Evolutionary conservation across 176 grass and related monocot species (phyloP).

Genomic region (Avena insularis): DNA sequence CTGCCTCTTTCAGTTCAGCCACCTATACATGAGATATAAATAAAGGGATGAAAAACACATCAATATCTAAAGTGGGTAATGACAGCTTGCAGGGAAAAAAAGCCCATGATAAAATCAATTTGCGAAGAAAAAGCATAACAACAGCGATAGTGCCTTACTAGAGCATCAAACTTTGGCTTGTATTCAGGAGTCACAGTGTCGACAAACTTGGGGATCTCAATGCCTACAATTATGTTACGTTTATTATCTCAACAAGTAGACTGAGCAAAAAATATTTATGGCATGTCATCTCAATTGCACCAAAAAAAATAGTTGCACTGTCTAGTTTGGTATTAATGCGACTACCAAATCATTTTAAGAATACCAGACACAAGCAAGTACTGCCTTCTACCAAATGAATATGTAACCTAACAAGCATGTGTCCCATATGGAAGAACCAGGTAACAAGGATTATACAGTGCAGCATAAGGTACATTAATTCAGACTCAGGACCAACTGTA

Average conservation of each 20-base stretch:
- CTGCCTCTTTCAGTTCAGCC: constrained; percentile 77
- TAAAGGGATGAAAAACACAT: not conserved
- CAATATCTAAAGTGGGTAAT: not conserved
- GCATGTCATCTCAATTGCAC: not conserved
- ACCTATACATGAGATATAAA: constrained; percentile 40
- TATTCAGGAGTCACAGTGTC: constrained; percentile 89
- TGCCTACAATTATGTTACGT: constrained; percentile 56
- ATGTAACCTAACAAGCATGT: not conserved
- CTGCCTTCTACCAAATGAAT: not conserved
- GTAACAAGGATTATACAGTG: not conserved
- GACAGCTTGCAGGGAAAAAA: not conserved
- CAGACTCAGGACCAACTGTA: not conserved
- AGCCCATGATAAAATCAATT: not conserved
- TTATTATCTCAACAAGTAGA: constrained; percentile 13
- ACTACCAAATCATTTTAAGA: not conserved
- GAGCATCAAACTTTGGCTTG: constrained; percentile 87
- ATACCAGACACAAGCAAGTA: not conserved
- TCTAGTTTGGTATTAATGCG: not conserved
- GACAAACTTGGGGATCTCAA: constrained; percentile 85
- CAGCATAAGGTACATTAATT: constrained; percentile 17
- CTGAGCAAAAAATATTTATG: not conserved
- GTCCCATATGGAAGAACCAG: constrained; percentile 1
- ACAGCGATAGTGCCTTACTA: constrained; percentile 48
- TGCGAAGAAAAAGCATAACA: not conserved
- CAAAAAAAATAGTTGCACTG: not conserved